Base-by-base conservation (phyloP, 805 yeast species). In the Starmera amethionina region DNA sequence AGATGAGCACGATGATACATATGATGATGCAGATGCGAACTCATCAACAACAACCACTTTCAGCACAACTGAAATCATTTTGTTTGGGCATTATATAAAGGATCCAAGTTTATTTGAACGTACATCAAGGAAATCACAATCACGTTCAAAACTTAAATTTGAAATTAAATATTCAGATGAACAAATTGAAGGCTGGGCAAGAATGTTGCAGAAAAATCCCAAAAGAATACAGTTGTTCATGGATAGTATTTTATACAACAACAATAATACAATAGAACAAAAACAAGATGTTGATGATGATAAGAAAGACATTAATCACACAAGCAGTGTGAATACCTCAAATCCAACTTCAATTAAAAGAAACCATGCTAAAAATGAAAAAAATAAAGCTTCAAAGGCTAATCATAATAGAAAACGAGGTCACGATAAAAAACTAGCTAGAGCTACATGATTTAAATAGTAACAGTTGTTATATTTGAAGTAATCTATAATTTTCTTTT, bases 141-240 rank as follows among this genome's bases (percentile, higher is more conserved):
- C 54, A 9, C 66, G 96, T 39, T 60, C 64, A 29, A 70, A 68
- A 22, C 62, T 86, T 54, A 74, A 70, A 46, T 48, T 56, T 6
- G 65, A 67, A 32, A 72, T 80, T 0, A 66, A 67, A 1, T 87
- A 95, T 96, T 67, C 88, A 0, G 89, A 88, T 58, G 96, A 87
- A 53, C 95, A 86, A 56, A 76, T 90, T 37, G 96, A 89, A 66
- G 95, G 96, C 0, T 90, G 97, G 97, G 81, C 82, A 1, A 64
- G 82, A 41, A 82, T 83, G 82, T 55, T 88, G 15, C 69, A 75
- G 39, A 74, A 73, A 50, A 73, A 78, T 34, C 87, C 93, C 1
- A 66, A 67, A 35, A 67, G 83, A 42, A 79, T 73, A 46, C 72
- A 73, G 48, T 43, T 75, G 3, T 55, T 84, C 42, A 94, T 84